phyloP scores from a whole-genome alignment of 1,284 basidiomycete genomes.

The Microbotryomycetes sp. region DNA sequence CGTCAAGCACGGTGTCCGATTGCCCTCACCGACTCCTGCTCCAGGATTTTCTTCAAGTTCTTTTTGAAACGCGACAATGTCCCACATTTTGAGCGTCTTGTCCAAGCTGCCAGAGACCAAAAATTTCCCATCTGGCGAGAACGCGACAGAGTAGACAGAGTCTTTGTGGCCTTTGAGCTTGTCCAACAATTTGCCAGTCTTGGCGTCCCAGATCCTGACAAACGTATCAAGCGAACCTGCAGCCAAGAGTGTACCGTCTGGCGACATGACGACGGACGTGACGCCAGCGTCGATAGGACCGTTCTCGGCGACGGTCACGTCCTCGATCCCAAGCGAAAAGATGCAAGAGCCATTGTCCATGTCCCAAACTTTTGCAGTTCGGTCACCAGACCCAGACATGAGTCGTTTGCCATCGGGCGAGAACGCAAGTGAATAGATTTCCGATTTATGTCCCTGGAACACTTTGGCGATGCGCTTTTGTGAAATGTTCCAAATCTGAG shows the following conservation, averaged over 20 bases:
- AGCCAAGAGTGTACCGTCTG: constrained; percentile 70
- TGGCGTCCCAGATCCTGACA: constrained; percentile 78
- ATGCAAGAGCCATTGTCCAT: constrained; percentile 55
- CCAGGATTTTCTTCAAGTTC: constrained; percentile 36
- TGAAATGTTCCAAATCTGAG: constrained; percentile 76
- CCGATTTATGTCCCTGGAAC: constrained; percentile 78
- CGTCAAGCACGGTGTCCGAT: constrained; percentile 55
- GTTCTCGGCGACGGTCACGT: constrained; percentile 46
- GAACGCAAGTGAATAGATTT: constrained; percentile 86
- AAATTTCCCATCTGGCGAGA: constrained; percentile 69
- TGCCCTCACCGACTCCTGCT: constrained; percentile 23
- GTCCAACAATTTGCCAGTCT: constrained; percentile 63
- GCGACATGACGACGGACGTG: constrained; percentile 69
- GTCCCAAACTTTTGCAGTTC: constrained; percentile 84
- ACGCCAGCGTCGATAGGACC: constrained; percentile 65
- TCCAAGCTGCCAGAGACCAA: constrained; percentile 78
- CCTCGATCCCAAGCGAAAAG: constrained; percentile 46
- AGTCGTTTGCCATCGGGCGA: constrained; percentile 70
- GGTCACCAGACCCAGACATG: constrained; percentile 82
- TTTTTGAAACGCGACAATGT: constrained; percentile 52
- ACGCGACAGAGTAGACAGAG: constrained; percentile 75
- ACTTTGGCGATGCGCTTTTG: constrained; percentile 62
- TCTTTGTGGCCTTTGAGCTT: constrained; percentile 72
- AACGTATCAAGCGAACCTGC: constrained; percentile 76
- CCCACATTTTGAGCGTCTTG: constrained; percentile 82